Base-by-base conservation (phyloP, 345 rosid species). In the Lepidium aucheri region DNA sequence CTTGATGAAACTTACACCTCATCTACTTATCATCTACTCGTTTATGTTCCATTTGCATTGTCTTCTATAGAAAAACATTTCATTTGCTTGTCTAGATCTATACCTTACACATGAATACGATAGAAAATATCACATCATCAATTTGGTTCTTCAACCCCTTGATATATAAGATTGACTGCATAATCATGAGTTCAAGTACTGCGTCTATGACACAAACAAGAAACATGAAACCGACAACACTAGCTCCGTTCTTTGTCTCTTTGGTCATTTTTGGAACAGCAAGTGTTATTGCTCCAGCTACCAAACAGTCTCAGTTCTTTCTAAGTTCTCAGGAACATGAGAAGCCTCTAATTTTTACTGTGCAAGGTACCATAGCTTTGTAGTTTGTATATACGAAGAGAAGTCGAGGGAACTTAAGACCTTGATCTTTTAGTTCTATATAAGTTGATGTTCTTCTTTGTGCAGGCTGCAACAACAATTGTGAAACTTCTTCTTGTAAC, bases 391-490 rank as follows among this genome's bases (percentile, higher is more conserved):
- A 26, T 45, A 36, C 46, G 34, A 63, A 17, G 17, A 18, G n/a
- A 18, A 18, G 38, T 38, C 8, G 30, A 39, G 4, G 8, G 4
- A 52, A 49, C 4, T 47, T 63, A 10, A 63, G 57, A 62, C 9
- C 15, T 3, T 35, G 24, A 0, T 47, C 56, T 4, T n/a, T 45
- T 33, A 24, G 30, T 51, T 39, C 50, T 24, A 38, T 26, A 26
- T 26, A 26, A 26, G 30, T 26, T 26, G 4, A 26, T 26, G 63
- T 17, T 56, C 8, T 17, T 56, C 8, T 55, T 26, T 38, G 24
- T 72, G 46, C 85, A 71, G 96, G 96, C 13, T 88, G 96, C 87
- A 86, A 80, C 77, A 91, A 82, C 16, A 74, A 85, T 67, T 88
- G 96, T 18, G 86, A 82, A 50, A 85, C 90, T 40, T 73, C 95